Evolutionary conservation across 176 grass and related monocot genomes (phyloP).

Genomic region (Avena atlantica): DNA sequence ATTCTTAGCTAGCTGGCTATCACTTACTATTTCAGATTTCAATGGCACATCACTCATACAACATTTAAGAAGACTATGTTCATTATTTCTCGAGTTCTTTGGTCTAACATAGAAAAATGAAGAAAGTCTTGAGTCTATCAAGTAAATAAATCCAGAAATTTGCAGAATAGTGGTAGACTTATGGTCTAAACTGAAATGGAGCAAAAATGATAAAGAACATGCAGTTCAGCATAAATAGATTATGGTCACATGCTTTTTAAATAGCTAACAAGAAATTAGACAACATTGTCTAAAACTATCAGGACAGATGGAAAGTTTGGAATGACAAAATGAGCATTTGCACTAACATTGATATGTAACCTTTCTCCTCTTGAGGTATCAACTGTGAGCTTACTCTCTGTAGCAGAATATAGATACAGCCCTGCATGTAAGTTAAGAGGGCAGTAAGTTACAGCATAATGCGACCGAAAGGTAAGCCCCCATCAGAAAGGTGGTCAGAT

Average conservation of each 20-base stretch:
- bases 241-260: background rate
- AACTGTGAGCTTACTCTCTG: constrained; percentile 92
- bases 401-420: constrained; percentile 88
- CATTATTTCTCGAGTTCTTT: constrained; percentile 22
- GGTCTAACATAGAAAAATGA: background rate
- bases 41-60: background rate
- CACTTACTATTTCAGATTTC: constrained; percentile 16
- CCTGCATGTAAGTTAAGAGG: constrained; percentile 60
- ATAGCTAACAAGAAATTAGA: constrained; percentile 18
- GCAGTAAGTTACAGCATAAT: constrained; percentile 26
- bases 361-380: constrained; percentile 99
- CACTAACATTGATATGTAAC: constrained; percentile 90
- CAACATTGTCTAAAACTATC: background rate
- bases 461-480: background rate
- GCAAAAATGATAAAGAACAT: constrained; percentile 28
- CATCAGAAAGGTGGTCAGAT: constrained; percentile 8
- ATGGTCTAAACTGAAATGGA: constrained; percentile 29
- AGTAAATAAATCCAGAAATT: constrained; percentile 22
- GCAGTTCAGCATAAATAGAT: constrained; percentile 31
- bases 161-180: constrained; percentile 1
- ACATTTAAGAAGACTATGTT: constrained; percentile 14
- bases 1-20: constrained; percentile 21
- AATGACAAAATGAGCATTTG: constrained; percentile 20
- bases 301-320: constrained; percentile 29
- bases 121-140: background rate